A percentile compares a stretch with the other conserved stretches of the same genome.
These are phyloP conservation scores for Taiwanofungus camphoratus DNA, from an alignment of 1,284 basidiomycete species.

Conservation along the genomic window DNA sequence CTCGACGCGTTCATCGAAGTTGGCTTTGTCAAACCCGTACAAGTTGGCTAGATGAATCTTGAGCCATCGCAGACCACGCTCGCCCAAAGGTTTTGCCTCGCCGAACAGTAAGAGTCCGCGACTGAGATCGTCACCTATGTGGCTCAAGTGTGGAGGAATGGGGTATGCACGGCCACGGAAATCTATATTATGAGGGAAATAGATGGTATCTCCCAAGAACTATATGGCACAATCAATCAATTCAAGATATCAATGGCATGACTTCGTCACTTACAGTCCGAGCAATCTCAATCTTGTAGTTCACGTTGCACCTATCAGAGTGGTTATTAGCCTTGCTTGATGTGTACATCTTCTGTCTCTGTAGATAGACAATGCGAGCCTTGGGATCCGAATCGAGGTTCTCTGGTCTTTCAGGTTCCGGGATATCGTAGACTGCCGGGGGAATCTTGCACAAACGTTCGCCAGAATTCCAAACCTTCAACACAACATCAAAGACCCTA, in stretches of 20 bases:
- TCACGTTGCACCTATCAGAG: constrained; percentile 87
- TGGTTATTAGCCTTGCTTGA: constrained; percentile 76
- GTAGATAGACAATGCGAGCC: constrained; percentile 55
- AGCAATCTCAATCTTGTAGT: constrained; percentile 98
- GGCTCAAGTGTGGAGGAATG: constrained; percentile 92
- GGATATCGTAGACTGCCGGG: constrained; percentile 51
- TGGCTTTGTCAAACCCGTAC: constrained; percentile 93
- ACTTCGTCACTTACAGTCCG: constrained; percentile 58
- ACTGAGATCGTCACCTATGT: constrained; percentile 93
- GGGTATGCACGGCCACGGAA: constrained; percentile 98
- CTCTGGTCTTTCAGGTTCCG: constrained; percentile 62
- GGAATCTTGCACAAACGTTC: constrained; percentile 75
- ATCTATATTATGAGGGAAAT: constrained; percentile 96
- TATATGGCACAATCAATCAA: constrained; percentile 3
- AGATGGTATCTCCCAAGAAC: constrained; percentile 86
- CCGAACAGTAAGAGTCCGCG: constrained; percentile 88
- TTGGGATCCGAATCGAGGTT: constrained; percentile 65
- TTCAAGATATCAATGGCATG: not conserved
- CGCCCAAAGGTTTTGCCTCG: constrained; percentile 76
- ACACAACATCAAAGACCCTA: constrained; percentile 66
- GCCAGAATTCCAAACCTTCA: constrained; percentile 82
- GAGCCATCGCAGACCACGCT: constrained; percentile 75
- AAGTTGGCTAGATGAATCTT: constrained; percentile 94
- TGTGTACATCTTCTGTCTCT: constrained; percentile 55
- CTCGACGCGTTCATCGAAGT: constrained; percentile 83